A percentile compares a stretch with the other conserved stretches of the same genome.
phyloP scores from a whole-genome alignment of 495 filamentous ascomycete species.

The Usnea hakonensis region DNA sequence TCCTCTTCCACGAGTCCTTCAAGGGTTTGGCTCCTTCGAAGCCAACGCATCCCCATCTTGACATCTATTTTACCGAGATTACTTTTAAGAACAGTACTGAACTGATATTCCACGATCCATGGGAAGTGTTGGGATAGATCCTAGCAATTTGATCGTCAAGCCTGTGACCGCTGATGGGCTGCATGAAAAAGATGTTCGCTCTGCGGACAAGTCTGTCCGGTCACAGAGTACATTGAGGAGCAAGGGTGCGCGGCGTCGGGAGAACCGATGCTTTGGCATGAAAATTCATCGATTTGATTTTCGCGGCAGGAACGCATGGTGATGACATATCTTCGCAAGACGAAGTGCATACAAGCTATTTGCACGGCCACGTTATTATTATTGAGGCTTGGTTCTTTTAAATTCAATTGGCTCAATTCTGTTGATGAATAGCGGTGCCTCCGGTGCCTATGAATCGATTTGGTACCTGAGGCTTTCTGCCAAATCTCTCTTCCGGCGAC shows the following conservation, averaged over 20 bases:
- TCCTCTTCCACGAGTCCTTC: slow-evolving; percentile 7
- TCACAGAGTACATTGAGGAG: neutral
- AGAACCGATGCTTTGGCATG: neutral
- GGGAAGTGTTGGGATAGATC: neutral
- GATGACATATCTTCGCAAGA: slow-evolving; percentile 6
- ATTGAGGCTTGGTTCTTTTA: slow-evolving; percentile 8
- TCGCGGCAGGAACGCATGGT: neutral
- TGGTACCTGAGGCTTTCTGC: slow-evolving; percentile 5
- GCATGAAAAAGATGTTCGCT: neutral
- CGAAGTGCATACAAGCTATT: slow-evolving; percentile 4
- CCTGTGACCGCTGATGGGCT: neutral
- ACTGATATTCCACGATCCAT: neutral
- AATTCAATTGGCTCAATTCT: neutral
- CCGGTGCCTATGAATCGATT: too few species aligned
- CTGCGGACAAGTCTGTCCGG: neutral
- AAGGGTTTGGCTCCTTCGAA: neutral
- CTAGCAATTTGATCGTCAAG: neutral
- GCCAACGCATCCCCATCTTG: neutral
- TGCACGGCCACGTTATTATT: slow-evolving; percentile 14
- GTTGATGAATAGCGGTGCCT: slow-evolving; percentile 1
- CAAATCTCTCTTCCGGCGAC: neutral
- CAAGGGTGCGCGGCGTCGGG: neutral
- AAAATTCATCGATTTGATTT: neutral
- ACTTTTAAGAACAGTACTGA: neutral
- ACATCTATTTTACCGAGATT: neutral